phyloP scores from a whole-genome alignment of 345 rosid species.

The Clarkia xantiana region DNA sequence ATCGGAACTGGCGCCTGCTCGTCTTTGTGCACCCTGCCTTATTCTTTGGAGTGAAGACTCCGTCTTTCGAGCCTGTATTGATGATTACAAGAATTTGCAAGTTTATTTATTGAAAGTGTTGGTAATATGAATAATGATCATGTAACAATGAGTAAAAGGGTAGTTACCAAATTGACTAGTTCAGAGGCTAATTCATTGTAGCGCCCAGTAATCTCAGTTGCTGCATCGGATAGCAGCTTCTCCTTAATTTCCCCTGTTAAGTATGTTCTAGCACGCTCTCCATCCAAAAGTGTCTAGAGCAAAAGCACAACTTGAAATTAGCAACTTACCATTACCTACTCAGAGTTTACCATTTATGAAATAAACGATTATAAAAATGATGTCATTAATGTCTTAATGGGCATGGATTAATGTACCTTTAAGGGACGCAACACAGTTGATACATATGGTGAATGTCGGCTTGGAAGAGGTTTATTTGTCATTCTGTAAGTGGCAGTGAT shows the following conservation, averaged over 20 bases:
- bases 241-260: slow-evolving; percentile 49
- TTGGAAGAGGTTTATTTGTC: slow-evolving; percentile 90
- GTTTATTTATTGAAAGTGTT: too few relatives aligned
- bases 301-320: not conserved
- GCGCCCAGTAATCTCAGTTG: slow-evolving; percentile 55
- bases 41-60: slow-evolving; percentile 83
- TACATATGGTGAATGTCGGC: slow-evolving; percentile 80
- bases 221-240: slow-evolving; percentile 35
- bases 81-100: slow-evolving; percentile 2
- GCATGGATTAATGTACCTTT: slow-evolving; percentile 42
- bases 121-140: not conserved
- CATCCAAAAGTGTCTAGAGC: slow-evolving; percentile 59
- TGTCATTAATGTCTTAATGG: too few relatives aligned
- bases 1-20: slow-evolving; percentile 84
- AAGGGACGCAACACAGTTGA: slow-evolving; percentile 62
- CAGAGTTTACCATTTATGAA: too few relatives aligned
- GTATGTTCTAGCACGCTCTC: slow-evolving; percentile 51
- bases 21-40: slow-evolving; percentile 78
- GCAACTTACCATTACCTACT: too few relatives aligned
- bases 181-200: slow-evolving; percentile 74
- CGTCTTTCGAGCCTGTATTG: slow-evolving; percentile 65
- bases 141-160: not conserved
- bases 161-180: slow-evolving; percentile 69
- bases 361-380: too few relatives aligned
- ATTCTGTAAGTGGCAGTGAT: slow-evolving; percentile 44